Evolutionary conservation across 768 basidiomycete genomes (phyloP), one percentile per base, ranked within the genome.

Genomic region (Galerina marginata): DNA sequence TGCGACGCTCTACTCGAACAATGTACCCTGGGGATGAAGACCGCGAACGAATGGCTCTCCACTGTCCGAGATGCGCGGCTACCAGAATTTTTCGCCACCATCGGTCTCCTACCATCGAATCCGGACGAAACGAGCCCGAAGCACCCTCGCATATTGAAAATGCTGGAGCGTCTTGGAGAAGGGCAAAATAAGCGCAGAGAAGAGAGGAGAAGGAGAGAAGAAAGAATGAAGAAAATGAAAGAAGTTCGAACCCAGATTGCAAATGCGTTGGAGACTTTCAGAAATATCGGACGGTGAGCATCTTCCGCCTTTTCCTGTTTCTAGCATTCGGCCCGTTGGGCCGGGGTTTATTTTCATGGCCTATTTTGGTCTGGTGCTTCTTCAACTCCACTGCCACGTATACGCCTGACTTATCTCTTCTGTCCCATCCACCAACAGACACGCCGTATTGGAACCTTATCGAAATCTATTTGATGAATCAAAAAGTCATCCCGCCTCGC

Each of bases 381-480:
- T 49, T 43, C 23, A 40, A 20, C 26, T 25, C 51, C 26, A 33
- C 9, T 60, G 49, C 12, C 54, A 48, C 29, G 29, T 33, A 33
- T 4, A 33, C 29, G 29, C 29, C 7, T 33, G 29, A 7, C 29
- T 33, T 43, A 12, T 33, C 23, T 47, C 37, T 36, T 48, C 39
- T 12, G 40, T 54, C 40, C 23, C 9, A n/a, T 43, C 12, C 37
- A 29, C 48, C 33, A 14, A n/a, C 44, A 83, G 80, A 38, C 77
- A 84, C 67, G 65, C 67, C 6, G 78, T 91, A 10, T 71, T 91
- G 1, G 87, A 88, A 36, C 88, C 89, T 1, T 92, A 91, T 66
- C 29, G 29, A 33, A 33, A 33, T 33, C 29, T 33, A 7, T 33
- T 33, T 7, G 29, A 33, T 33, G 29, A 33, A 4, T 33, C 29